phyloP scores from a whole-genome alignment of 768 basidiomycete species.

The Gymnopilus junonius region DNA sequence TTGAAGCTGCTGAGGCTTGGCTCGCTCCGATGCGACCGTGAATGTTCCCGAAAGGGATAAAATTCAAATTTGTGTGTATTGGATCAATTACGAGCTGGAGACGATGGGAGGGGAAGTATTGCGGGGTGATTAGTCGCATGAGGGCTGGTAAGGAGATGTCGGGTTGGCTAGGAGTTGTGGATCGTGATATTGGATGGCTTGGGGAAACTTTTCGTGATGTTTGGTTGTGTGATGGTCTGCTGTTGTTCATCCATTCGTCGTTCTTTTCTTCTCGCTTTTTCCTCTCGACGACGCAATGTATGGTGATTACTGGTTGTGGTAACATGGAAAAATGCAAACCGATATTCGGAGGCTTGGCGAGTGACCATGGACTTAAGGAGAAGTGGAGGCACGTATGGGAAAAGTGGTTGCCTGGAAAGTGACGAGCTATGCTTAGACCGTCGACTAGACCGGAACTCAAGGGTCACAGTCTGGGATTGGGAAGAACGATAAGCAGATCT shows the following conservation, averaged over 20 bases:
- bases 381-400: slow-evolving; percentile 18
- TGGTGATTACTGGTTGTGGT: slow-evolving; percentile 3
- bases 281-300: background rate
- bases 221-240: background rate
- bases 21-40: slow-evolving; percentile 89
- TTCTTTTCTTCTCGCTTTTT: background rate
- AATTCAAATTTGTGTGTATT: slow-evolving; percentile 1
- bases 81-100: background rate
- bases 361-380: slow-evolving; percentile 18
- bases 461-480: slow-evolving; percentile 6
- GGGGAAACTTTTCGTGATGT: background rate
- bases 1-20: slow-evolving; percentile 96
- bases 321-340: background rate
- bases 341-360: slow-evolving; percentile 7
- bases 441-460: slow-evolving; percentile 7
- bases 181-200: slow-evolving; percentile 1
- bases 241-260: slow-evolving; percentile 1
- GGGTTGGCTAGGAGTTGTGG: slow-evolving; percentile 4
- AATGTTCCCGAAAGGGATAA: slow-evolving; percentile 24
- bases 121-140: slow-evolving; percentile 3
- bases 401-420: slow-evolving; percentile 4
- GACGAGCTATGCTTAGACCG: slow-evolving; percentile 11
- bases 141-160: background rate
- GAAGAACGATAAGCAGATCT: slow-evolving; percentile 17
- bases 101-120: slow-evolving; percentile 11